phyloP scores from a whole-genome alignment of 2,329 filamentous ascomycete species.

The Neobulgaria alba region DNA sequence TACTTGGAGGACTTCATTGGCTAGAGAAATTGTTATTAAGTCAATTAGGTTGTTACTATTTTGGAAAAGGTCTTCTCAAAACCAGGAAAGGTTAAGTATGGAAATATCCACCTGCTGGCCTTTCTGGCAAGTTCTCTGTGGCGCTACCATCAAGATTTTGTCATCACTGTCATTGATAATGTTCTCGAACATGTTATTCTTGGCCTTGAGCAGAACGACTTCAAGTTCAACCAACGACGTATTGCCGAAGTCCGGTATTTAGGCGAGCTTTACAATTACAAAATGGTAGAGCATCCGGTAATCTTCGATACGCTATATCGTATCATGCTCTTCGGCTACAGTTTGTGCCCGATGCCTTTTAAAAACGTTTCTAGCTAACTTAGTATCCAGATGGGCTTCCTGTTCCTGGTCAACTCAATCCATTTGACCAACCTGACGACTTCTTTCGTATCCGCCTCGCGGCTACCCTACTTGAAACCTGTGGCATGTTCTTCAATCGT shows the following conservation, averaged over 20 bases:
- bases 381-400: constrained; percentile 60
- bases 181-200: constrained; percentile 80
- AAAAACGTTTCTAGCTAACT: constrained; percentile 1
- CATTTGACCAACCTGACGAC: constrained; percentile 82
- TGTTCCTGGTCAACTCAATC: constrained; percentile 65
- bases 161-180: constrained; percentile 85
- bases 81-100: constrained; percentile 94
- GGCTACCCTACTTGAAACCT: constrained; percentile 85
- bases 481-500: constrained; percentile 91
- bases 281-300: constrained; percentile 89
- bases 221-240: constrained; percentile 91
- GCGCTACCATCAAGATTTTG: constrained; percentile 85
- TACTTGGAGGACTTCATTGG: too few species aligned
- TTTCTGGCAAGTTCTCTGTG: constrained; percentile 84
- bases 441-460: constrained; percentile 92
- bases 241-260: constrained; percentile 95
- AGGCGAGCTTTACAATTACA: constrained; percentile 94
- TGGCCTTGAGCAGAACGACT: constrained; percentile 91
- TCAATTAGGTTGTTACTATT: constrained; percentile 29
- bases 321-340: constrained; percentile 86
- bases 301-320: constrained; percentile 95
- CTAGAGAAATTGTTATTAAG: too few species aligned
- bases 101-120: constrained; percentile 87
- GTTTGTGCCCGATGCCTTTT: constrained; percentile 33
- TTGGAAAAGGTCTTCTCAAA: constrained; percentile 85